These are phyloP conservation scores for Chamaecrista fasciculata DNA, from an alignment of 306 rosid genomes.

Conservation along the genomic window DNA sequence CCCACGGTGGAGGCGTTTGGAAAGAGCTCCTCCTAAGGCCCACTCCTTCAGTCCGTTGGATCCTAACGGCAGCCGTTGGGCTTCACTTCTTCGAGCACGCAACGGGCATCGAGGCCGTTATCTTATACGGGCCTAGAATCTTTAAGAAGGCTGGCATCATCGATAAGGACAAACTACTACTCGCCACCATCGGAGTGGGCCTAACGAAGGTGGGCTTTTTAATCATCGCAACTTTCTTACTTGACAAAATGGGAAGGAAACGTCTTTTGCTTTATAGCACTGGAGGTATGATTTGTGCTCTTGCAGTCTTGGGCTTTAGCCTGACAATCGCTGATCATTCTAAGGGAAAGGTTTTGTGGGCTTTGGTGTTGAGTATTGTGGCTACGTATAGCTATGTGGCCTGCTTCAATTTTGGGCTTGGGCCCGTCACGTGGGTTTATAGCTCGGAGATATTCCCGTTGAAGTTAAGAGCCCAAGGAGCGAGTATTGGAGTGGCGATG, in stretches of 20 bases:
- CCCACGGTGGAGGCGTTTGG: slow-evolving; percentile 52
- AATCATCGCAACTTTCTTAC: slow-evolving; percentile 42
- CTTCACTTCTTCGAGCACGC: slow-evolving; percentile 79
- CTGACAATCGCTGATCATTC: slow-evolving; percentile 54
- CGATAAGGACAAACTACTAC: slow-evolving; percentile 52
- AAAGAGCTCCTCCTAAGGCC: slow-evolving; percentile 57
- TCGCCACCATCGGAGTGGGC: slow-evolving; percentile 69
- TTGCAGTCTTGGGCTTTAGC: slow-evolving; percentile 47
- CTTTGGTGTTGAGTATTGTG: slow-evolving; percentile 46
- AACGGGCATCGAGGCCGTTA: slow-evolving; percentile 73
- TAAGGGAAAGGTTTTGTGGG: slow-evolving; percentile 41
- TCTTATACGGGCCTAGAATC: slow-evolving; percentile 78
- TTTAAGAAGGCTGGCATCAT: slow-evolving; percentile 69
- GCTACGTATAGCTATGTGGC: slow-evolving; percentile 55
- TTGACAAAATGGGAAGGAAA: slow-evolving; percentile 69
- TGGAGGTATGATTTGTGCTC: slow-evolving; percentile 49
- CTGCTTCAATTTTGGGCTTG: slow-evolving; percentile 65
- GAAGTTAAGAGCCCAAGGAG: slow-evolving; percentile 72
- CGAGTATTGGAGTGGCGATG: slow-evolving; percentile 65
- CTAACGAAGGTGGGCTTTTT: slow-evolving; percentile 45
- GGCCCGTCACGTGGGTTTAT: slow-evolving; percentile 80
- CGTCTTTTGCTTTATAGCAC: slow-evolving; percentile 44
- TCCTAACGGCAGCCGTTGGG: slow-evolving; percentile 59
- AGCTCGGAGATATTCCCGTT: slow-evolving; percentile 72
- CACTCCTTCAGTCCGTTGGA: slow-evolving; percentile 55